Evolutionary conservation across 257 asterid genomes (phyloP), one percentile per base, ranked within the genome.

Genomic region (Capsicum chinense): DNA sequence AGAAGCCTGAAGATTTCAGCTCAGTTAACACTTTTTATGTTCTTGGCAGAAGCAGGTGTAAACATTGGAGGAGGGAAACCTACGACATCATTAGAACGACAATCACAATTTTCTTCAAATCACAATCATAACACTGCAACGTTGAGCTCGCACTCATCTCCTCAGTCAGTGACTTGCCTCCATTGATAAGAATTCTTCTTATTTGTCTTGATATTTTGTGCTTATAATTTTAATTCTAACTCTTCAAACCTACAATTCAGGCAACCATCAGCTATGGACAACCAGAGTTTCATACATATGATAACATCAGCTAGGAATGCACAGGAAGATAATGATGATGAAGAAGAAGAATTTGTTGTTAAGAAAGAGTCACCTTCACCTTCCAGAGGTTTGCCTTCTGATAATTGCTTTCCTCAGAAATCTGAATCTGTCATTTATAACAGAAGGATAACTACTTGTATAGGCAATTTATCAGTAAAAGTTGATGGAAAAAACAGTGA

Each of bases 291-390:
- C 90, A 87, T 91, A 88, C 91, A 92, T 83, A 90, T 97, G 98
- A 90, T 95, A 56, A 86, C 91, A 63, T 93, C 98, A 13, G 91
- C 95, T 42, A 93, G 85, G 87, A 91, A 87, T 85, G 92, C 86
- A 78, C 93, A 88, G 85, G 97, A 94, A 82, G 99, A 93, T 58
- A 94, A 92, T 12, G 97, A 95, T 12, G 97, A 92, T 0, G 97
- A 94, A 0, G 97, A 92, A 0, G 97, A 93, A 37, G 98, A 91
- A 81, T 90, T 92, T 71, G 66, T 74, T 64, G 83, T 94, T 80
- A 96, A 95, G 92, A 94, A 88, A 87, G 98, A 93, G 87, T 85
- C 93, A 48, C 83, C 97, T 16, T 82, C 93, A 85, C 92, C 87
- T 79, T 84, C 90, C 16, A 93, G 89, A 93, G 96, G 99, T 97